Conservation (phyloP, 345 rosid species). For the Pistacia integerrima region DNA sequence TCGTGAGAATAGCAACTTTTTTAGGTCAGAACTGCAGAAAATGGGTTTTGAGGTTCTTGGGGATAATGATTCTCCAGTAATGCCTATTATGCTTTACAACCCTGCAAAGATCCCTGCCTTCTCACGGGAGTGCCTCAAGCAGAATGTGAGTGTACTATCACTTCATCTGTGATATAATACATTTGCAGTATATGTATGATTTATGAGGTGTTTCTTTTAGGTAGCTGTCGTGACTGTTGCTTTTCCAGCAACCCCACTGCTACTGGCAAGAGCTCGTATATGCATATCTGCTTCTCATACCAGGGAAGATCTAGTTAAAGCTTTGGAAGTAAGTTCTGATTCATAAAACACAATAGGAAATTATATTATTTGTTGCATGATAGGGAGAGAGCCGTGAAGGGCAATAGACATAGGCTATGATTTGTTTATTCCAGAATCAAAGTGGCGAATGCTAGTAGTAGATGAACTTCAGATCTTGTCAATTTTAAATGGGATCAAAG, state of each 20-base stretch:
- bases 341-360: neutral
- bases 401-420: neutral
- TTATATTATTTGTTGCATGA: neutral
- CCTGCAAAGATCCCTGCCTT: slow-evolving; percentile 97
- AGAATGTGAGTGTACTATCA: slow-evolving; percentile 46
- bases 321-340: slow-evolving; percentile 54
- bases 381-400: neutral
- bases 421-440: neutral
- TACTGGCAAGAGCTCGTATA: slow-evolving; percentile 83
- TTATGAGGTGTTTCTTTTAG: slow-evolving; percentile 28
- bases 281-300: slow-evolving; percentile 83
- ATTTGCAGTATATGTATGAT: neutral
- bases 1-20: slow-evolving; percentile 94
- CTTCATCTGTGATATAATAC: slow-evolving; percentile 3
- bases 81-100: slow-evolving; percentile 98
- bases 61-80: slow-evolving; percentile 95
- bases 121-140: slow-evolving; percentile 84
- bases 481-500: neutral
- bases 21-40: slow-evolving; percentile 83
- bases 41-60: slow-evolving; percentile 99
- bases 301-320: slow-evolving; percentile 67
- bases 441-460: neutral
- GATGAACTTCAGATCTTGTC: neutral
- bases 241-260: slow-evolving; percentile 71
- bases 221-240: slow-evolving; percentile 65